Conservation (phyloP, 176 grass and related monocot species). For the Aegilops bicornis region DNA sequence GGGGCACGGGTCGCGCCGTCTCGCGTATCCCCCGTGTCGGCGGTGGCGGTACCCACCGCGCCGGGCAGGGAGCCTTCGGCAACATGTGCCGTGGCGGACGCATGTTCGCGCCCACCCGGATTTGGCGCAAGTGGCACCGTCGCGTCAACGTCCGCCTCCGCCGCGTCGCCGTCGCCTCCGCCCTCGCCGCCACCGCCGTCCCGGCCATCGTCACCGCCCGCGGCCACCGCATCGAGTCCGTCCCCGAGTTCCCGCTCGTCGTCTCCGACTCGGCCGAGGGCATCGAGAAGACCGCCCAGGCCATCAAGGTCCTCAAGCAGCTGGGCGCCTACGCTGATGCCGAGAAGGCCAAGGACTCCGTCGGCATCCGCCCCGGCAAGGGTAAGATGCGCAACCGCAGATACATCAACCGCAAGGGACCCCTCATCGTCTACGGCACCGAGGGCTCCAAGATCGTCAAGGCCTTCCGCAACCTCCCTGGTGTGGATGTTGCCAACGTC, state of each 20-base stretch:
- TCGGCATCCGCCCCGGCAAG: slow-evolving; percentile 64
- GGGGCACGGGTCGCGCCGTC: slow-evolving; percentile 83
- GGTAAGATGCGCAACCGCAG: slow-evolving; percentile 85
- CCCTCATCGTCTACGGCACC: slow-evolving; percentile 70
- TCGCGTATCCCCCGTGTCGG: slow-evolving; percentile 90
- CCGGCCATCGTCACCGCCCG: slow-evolving; percentile 67
- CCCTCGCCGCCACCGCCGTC: slow-evolving; percentile 73
- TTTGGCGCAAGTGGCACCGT: slow-evolving; percentile 71
- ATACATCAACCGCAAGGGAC: slow-evolving; percentile 79
- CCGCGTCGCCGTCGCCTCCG: slow-evolving; percentile 52
- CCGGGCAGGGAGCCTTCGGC: slow-evolving; percentile 85
- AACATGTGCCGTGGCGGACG: slow-evolving; percentile 91
- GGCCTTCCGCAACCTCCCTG: slow-evolving; percentile 87
- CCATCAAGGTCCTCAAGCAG: slow-evolving; percentile 80
- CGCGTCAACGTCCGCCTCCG: slow-evolving; percentile 59
- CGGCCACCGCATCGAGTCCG: slow-evolving; percentile 69
- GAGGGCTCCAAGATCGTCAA: slow-evolving; percentile 90
- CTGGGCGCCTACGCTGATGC: slow-evolving; percentile 70
- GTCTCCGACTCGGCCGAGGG: slow-evolving; percentile 56
- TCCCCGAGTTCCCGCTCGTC: slow-evolving; percentile 75
- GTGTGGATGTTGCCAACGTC: slow-evolving; percentile 74
- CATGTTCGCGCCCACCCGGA: slow-evolving; percentile 85
- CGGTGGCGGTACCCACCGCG: slow-evolving; percentile 79
- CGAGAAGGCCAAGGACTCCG: slow-evolving; percentile 84
- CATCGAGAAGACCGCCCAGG: slow-evolving; percentile 79